Evolutionary conservation across 1,139 yeast genomes (phyloP), one percentile per base, ranked within the genome.

Genomic region (Yamadazyma kanchanaburiensis): DNA sequence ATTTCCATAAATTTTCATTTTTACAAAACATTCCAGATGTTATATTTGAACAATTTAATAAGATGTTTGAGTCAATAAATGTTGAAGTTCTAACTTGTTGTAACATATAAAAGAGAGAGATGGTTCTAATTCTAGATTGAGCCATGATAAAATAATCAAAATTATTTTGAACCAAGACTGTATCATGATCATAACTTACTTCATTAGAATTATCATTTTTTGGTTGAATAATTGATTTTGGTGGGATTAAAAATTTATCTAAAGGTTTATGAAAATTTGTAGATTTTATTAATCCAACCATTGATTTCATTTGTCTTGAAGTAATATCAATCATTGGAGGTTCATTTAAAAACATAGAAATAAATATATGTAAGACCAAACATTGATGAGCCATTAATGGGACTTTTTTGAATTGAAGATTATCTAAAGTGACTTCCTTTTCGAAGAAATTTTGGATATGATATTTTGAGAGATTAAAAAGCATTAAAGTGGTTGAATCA

Each of bases 321-420:
- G 94, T 85, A 26, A 81, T 71, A 38, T 81, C 85, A 12, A 81
- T 76, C 57, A 86, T 83, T 29, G 78, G 74, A 11, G 67, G 64
- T 49, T 86, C 95, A 50, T 83, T 83, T 49, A 83, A 78, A 54
- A 88, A 86, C 58, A 87, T 75, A 7, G 94, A 88, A 40, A 86
- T 78, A 46, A 86, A 81, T 27, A 87, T 84, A 39, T 87, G 84
- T 33, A 89, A 64, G 5, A 86, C 80, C 53, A 86, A 71, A 31
- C 94, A 77, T 53, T 89, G 97, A 30, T 87, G 84, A n/a, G 88
- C 73, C 87, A 91, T 84, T 30, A 87, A 55, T 3, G 96, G 96
- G 2, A 87, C 85, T 28, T 74, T 72, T 41, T 77, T 75, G 47
- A 75, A 74, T 38, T 70, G 72, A 30, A 64, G 47, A 36, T 64